Conservation (phyloP, 495 filamentous ascomycete genomes). For the Amorphotheca resinae region DNA sequence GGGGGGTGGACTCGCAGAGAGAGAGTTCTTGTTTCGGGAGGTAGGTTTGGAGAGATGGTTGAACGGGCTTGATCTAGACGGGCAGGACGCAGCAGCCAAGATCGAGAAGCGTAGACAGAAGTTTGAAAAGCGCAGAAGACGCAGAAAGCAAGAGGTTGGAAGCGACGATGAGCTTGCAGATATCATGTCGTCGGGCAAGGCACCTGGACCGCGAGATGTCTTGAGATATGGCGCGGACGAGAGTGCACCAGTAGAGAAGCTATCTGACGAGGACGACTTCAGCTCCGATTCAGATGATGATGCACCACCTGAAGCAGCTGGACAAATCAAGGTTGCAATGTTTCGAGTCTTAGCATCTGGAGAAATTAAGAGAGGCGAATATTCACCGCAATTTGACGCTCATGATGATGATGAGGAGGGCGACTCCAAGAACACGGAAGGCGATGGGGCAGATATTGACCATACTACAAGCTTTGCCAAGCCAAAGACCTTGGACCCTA, state of each 20-base stretch:
- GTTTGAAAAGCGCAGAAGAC: slow-evolving; percentile 71
- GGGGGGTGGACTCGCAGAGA: slow-evolving; percentile 86
- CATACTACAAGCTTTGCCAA: slow-evolving; percentile 98
- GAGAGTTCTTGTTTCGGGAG: slow-evolving; percentile 95
- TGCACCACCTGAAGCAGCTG: slow-evolving; percentile 82
- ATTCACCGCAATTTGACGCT: slow-evolving; percentile 94
- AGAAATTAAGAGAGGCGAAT: slow-evolving; percentile 93
- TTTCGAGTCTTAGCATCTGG: slow-evolving; percentile 92
- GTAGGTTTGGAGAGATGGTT: slow-evolving; percentile 94
- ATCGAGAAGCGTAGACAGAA: slow-evolving; percentile 78
- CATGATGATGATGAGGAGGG: slow-evolving; percentile 78
- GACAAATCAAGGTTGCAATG: slow-evolving; percentile 96
- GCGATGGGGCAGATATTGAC: slow-evolving; percentile 59
- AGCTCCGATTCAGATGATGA: slow-evolving; percentile 76
- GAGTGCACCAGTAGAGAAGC: slow-evolving; percentile 55
- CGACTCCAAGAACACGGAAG: slow-evolving; percentile 20
- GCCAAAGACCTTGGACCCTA: slow-evolving; percentile 91
- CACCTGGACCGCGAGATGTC: slow-evolving; percentile 34
- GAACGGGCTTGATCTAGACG: slow-evolving; percentile 84
- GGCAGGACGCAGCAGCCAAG: slow-evolving; percentile 71
- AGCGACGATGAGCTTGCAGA: slow-evolving; percentile 41
- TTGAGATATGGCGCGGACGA: slow-evolving; percentile 68
- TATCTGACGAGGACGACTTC: slow-evolving; percentile 56
- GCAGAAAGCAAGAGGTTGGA: slow-evolving; percentile 42
- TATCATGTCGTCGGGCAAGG: slow-evolving; percentile 10